Percentiles rank a stretch among this genome's conserved stretches.
Evolutionary conservation across 116 monocot genomes (phyloP).

Genomic region (Iris pallida): DNA sequence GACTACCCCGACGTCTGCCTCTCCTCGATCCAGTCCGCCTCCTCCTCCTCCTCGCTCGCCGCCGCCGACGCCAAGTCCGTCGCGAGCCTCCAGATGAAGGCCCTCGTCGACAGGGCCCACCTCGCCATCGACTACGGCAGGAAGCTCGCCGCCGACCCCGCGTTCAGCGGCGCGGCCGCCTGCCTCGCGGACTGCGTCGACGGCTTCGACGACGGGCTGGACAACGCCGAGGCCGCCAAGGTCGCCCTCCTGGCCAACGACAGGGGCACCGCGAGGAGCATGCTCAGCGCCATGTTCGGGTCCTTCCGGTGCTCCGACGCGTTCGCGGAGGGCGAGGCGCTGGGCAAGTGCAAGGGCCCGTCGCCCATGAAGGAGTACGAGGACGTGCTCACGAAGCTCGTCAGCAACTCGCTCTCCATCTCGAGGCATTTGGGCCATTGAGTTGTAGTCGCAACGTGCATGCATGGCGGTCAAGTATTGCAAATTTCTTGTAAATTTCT

Average conservation of each 20-base stretch:
- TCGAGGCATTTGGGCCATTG: neutral
- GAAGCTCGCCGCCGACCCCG: neutral
- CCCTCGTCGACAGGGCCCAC: neutral
- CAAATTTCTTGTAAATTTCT: too few species aligned
- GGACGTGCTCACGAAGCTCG: neutral
- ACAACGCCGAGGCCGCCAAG: neutral
- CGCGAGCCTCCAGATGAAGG: neutral
- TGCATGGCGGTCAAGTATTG: too few species aligned
- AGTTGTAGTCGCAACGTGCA: too few species aligned
- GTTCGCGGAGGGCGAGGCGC: neutral
- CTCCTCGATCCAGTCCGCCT: neutral
- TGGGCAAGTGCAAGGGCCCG: neutral
- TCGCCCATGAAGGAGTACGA: neutral
- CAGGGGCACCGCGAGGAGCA: neutral
- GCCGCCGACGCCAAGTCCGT: neutral
- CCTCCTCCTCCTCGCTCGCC: neutral
- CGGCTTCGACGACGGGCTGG: neutral
- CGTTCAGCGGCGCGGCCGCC: neutral
- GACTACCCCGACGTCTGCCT: neutral
- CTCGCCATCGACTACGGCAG: neutral
- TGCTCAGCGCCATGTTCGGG: neutral
- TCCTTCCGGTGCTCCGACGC: neutral
- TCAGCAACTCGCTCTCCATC: neutral
- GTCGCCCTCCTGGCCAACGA: neutral
- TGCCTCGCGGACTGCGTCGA: neutral